Conservation (phyloP, 352 stramenopile genomes). For the Pythium volutum region DNA sequence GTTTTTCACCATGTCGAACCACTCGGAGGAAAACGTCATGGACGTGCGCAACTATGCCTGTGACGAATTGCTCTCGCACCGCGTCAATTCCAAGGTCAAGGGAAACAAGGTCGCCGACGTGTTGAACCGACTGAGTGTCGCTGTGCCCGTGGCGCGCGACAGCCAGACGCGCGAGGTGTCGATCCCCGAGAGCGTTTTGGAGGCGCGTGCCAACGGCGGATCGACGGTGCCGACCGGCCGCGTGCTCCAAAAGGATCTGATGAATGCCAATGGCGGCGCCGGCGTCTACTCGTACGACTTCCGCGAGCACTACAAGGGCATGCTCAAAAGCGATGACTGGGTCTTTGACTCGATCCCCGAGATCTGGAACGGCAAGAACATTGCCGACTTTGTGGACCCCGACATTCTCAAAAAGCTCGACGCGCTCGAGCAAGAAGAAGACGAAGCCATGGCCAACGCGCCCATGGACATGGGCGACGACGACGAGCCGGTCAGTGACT, state of each 20-base stretch:
- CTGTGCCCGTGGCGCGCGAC: constrained; percentile 93
- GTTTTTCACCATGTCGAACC: constrained; percentile 98
- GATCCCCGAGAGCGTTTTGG: constrained; percentile 93
- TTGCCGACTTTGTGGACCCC: constrained; percentile 98
- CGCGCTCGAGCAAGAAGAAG: constrained; percentile 96
- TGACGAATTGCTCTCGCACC: constrained; percentile 93
- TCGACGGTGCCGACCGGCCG: constrained; percentile 29
- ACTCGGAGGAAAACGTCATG: constrained; percentile 96
- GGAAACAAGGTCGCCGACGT: constrained; percentile 96
- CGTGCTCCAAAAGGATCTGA: constrained; percentile 81
- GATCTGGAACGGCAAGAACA: constrained; percentile 99
- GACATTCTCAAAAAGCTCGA: constrained; percentile 97
- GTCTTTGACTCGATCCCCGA: constrained; percentile 97
- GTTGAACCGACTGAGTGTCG: constrained; percentile 96
- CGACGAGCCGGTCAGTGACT: constrained; percentile 84
- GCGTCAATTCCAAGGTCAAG: constrained; percentile 94
- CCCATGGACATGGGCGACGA: constrained; percentile 85
- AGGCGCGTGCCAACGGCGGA: constrained; percentile 63
- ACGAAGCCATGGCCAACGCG: constrained; percentile 92
- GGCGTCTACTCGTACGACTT: constrained; percentile 98
- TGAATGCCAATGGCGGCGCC: constrained; percentile 95
- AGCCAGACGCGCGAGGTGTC: constrained; percentile 85
- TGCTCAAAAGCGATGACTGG: constrained; percentile 96
- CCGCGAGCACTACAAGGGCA: constrained; percentile 95
- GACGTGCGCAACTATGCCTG: constrained; percentile 95